Evolutionary conservation across 257 asterid species (phyloP).

Genomic region (Plantago major): DNA sequence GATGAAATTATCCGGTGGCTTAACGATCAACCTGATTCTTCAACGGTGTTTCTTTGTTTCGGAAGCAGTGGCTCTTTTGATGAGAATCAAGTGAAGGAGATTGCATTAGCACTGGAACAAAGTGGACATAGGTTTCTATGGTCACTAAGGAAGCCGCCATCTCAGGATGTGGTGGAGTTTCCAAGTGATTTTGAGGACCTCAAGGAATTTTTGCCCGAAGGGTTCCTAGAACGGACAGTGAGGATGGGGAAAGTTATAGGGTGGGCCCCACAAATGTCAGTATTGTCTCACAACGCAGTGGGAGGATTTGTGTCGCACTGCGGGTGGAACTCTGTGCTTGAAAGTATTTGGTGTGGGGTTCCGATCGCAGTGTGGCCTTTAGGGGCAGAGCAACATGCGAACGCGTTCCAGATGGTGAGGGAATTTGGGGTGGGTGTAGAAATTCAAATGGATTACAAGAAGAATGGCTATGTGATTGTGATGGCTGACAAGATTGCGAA

Average conservation of each 20-base stretch:
- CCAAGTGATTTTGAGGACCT: slow-evolving; percentile 20
- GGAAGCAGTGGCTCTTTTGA: slow-evolving; percentile 29
- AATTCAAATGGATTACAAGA: slow-evolving; percentile 23
- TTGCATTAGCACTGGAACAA: slow-evolving; percentile 29
- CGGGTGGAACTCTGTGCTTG: no score
- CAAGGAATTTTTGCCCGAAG: slow-evolving; percentile 24
- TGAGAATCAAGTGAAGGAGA: slow-evolving; percentile 30
- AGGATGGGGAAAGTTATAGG: slow-evolving; percentile 34
- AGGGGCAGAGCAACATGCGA: slow-evolving; percentile 39
- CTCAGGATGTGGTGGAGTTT: not conserved
- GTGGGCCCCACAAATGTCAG: slow-evolving; percentile 37
- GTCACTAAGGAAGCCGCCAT: slow-evolving; percentile 37
- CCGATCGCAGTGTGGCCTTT: no score
- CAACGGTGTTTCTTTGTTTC: slow-evolving; percentile 29
- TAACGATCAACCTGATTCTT: slow-evolving; percentile 12
- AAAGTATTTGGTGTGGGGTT: no score
- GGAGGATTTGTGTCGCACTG: no score
- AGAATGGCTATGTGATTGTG: slow-evolving; percentile 6
- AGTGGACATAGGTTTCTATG: slow-evolving; percentile 32
- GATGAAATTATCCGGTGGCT: slow-evolving; percentile 23
- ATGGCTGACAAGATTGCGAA: slow-evolving; percentile 7
- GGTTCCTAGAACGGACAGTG: slow-evolving; percentile 29
- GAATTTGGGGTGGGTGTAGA: slow-evolving; percentile 32
- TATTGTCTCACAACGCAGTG: slow-evolving; percentile 31
- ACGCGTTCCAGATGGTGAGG: slow-evolving; percentile 27